Evolutionary conservation across 345 rosid genomes (phyloP).

Genomic region (Noccaea caerulescens): DNA sequence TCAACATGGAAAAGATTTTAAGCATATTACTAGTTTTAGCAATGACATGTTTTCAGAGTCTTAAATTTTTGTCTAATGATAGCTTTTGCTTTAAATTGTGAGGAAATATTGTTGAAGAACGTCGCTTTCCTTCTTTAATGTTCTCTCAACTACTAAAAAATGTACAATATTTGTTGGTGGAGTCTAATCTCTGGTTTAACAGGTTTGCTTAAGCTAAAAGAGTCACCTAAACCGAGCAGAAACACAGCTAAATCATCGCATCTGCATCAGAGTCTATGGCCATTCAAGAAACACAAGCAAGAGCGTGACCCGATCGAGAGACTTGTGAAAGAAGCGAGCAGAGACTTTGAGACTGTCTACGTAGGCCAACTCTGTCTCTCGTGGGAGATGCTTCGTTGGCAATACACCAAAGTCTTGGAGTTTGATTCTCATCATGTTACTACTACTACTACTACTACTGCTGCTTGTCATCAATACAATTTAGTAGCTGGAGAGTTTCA

Average conservation of each 20-base stretch:
- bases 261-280: conserved; percentile 49
- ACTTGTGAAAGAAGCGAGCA: conserved; percentile 51
- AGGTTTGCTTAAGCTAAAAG: conserved; percentile 70
- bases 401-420: conserved; percentile 58
- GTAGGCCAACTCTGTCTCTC: conserved; percentile 84
- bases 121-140: conserved; percentile 33
- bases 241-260: conserved; percentile 31
- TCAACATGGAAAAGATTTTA: neutral
- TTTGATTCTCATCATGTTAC: conserved; percentile 39
- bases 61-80: conserved; percentile 6
- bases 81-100: conserved; percentile 26
- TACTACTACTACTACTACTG: conserved; percentile 34
- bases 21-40: neutral
- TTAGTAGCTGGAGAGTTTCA: conserved; percentile 79
- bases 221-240: conserved; percentile 34
- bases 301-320: conserved; percentile 47
- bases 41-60: conserved; percentile 21
- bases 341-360: conserved; percentile 75
- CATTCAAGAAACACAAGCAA: conserved; percentile 47
- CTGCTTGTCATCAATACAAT: conserved; percentile 51
- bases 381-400: conserved; percentile 93
- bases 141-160: conserved; percentile 28
- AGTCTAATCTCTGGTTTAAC: conserved; percentile 20
- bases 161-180: neutral
- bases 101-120: conserved; percentile 11